Conservation (phyloP, 441 rosid genomes). For the Biscutella auriculata region DNA sequence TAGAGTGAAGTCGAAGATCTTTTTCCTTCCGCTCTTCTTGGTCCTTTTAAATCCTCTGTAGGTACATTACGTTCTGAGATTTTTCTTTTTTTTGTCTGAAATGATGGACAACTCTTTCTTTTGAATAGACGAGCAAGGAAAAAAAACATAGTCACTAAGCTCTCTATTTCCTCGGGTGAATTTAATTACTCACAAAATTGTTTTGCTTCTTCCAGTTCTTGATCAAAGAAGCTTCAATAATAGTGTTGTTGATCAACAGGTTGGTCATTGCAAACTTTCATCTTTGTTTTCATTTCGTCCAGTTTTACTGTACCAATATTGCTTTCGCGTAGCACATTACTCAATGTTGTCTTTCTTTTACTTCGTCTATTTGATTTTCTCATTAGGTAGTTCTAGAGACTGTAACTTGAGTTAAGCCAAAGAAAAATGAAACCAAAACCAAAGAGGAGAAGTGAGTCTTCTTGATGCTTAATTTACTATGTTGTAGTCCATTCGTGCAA, state of each 20-base stretch:
- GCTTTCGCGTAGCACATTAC: not conserved
- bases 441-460: constrained; percentile 78
- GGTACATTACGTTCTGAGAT: no score
- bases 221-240: constrained; percentile 93
- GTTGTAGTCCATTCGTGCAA: not conserved
- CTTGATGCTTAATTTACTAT: not conserved
- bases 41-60: constrained; percentile 66
- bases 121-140: no score
- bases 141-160: no score
- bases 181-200: no score
- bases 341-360: not conserved
- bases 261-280: constrained; percentile 8
- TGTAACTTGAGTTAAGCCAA: constrained; percentile 74
- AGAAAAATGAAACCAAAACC: constrained; percentile 88
- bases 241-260: constrained; percentile 92
- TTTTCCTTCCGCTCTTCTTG: constrained; percentile 25
- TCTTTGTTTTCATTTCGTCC: not conserved
- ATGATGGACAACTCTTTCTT: no score
- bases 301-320: not conserved
- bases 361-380: constrained; percentile 19
- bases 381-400: constrained; percentile 89
- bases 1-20: constrained; percentile 30
- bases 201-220: constrained; percentile 45
- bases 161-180: no score
- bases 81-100: no score